A percentile compares a stretch with the other conserved stretches of the same genome.
Evolutionary conservation across 2,329 filamentous ascomycete species (phyloP).

Genomic region (Orbilia ellipsospora): DNA sequence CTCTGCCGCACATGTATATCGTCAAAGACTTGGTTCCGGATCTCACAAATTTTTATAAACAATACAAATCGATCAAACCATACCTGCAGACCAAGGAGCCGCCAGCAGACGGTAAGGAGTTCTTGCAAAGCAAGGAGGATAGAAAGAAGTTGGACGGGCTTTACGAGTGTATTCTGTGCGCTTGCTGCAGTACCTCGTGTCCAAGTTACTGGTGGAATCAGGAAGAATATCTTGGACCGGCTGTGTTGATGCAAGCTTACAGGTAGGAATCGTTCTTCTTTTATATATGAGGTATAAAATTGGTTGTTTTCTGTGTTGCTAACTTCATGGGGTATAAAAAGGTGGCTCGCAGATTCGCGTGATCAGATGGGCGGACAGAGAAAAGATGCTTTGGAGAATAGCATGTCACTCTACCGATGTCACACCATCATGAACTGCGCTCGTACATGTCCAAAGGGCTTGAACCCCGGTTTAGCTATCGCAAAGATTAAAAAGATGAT

Average conservation of each 20-base stretch:
- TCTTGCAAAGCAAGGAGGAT: conserved; percentile 88
- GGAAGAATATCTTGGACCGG: conserved; percentile 97
- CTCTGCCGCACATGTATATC: conserved; percentile 96
- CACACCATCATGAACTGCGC: conserved; percentile 98
- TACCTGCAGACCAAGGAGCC: conserved; percentile 93
- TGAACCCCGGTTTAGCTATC: conserved; percentile 95
- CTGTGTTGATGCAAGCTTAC: conserved; percentile 96
- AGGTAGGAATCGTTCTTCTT: conserved; percentile 63
- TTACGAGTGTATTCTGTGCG: conserved; percentile 99
- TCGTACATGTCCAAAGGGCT: conserved; percentile 94
- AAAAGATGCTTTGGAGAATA: conserved; percentile 93
- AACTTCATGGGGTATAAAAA: neutral
- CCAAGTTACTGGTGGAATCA: conserved; percentile 99
- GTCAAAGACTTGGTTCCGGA: conserved; percentile 99
- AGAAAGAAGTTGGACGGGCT: conserved; percentile 97
- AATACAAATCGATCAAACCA: conserved; percentile 99
- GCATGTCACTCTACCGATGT: conserved; percentile 98
- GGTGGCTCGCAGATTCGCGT: conserved; percentile 91
- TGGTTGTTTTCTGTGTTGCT: neutral
- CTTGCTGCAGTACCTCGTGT: conserved; percentile 98
- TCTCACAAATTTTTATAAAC: conserved; percentile 99
- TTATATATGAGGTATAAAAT: neutral
- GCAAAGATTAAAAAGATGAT: conserved; percentile 99
- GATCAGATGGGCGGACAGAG: conserved; percentile 89
- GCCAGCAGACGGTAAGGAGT: conserved; percentile 86